These are phyloP conservation scores for Xylariaceae sp. DNA, from an alignment of 2,329 filamentous ascomycete species.

Conservation along the genomic window DNA sequence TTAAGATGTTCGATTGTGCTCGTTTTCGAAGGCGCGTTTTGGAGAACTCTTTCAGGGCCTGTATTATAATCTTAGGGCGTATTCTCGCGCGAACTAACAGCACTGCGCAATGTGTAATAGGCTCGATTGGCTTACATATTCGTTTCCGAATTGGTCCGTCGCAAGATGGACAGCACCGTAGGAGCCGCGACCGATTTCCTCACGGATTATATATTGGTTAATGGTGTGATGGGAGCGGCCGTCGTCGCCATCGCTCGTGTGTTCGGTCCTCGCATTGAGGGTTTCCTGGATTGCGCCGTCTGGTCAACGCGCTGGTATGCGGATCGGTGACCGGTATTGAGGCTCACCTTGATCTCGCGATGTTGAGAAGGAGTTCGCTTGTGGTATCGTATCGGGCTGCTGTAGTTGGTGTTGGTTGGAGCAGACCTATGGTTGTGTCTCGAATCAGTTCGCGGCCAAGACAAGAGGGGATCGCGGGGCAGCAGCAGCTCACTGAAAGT, in stretches of 20 bases:
- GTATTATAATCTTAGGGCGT: slow-evolving; percentile 16
- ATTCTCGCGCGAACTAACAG: slow-evolving; percentile 1
- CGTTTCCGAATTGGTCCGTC: slow-evolving; percentile 79
- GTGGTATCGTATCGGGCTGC: slow-evolving; percentile 51
- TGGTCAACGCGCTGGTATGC: slow-evolving; percentile 3
- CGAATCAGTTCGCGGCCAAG: slow-evolving; percentile 4
- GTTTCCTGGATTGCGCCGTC: slow-evolving; percentile 58
- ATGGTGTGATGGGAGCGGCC: slow-evolving; percentile 73
- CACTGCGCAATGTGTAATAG: too few relatives aligned
- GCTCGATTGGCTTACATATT: slow-evolving; percentile 64
- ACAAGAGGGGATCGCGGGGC: slow-evolving; percentile 1
- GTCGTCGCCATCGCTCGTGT: slow-evolving; percentile 76
- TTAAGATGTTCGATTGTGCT: slow-evolving; percentile 79
- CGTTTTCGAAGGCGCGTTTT: slow-evolving; percentile 85
- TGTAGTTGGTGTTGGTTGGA: slow-evolving; percentile 32
- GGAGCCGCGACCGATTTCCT: slow-evolving; percentile 94
- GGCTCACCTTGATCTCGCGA: slow-evolving; percentile 48
- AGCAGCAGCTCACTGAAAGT: slow-evolving; percentile 37
- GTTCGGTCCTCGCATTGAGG: slow-evolving; percentile 79
- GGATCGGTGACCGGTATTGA: slow-evolving; percentile 1
- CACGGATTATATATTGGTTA: slow-evolving; percentile 90
- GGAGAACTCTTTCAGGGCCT: slow-evolving; percentile 98
- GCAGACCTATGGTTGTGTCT: slow-evolving; percentile 33
- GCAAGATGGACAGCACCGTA: slow-evolving; percentile 91
- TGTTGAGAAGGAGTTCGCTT: slow-evolving; percentile 49